phyloP scores from a whole-genome alignment of 208 protist genomes.

The Crithidia bombi region DNA sequence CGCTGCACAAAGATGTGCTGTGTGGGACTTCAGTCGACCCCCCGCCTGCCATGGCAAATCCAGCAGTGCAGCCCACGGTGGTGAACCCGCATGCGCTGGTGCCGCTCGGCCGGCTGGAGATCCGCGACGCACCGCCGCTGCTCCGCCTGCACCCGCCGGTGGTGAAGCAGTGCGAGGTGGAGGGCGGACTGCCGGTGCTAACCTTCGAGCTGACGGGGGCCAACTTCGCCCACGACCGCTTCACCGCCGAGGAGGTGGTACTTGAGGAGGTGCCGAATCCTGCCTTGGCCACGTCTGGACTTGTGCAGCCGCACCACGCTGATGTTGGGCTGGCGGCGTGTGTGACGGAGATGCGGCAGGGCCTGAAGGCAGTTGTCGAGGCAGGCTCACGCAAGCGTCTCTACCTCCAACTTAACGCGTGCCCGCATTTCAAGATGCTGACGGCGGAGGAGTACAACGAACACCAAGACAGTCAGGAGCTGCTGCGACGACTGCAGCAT shows the following conservation, averaged over 20 bases:
- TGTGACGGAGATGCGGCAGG: conserved; percentile 51
- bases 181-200: conserved; percentile 74
- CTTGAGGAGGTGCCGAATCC: conserved; percentile 82
- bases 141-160: conserved; percentile 45
- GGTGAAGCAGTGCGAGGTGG: conserved; percentile 90
- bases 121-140: conserved; percentile 58
- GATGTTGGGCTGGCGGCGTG: conserved; percentile 75
- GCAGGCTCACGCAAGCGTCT: conserved; percentile 55
- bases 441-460: conserved; percentile 82
- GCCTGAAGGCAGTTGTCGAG: conserved; percentile 45
- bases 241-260: conserved; percentile 39
- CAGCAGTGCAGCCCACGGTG: conserved; percentile 22
- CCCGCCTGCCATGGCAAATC: conserved; percentile 10
- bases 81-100: conserved; percentile 62
- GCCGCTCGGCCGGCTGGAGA: conserved; percentile 63
- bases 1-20: conserved; percentile 86
- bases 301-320: background rate
- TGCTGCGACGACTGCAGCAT: conserved; percentile 61
- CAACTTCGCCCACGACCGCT: conserved; percentile 34
- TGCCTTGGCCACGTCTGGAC: conserved; percentile 15
- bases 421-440: conserved; percentile 80
- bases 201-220: conserved; percentile 65
- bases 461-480: conserved; percentile 69
- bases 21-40: conserved; percentile 65
- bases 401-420: conserved; percentile 66